These are phyloP conservation scores for Melanopsichium pennsylvanicum DNA, from an alignment of 1,284 basidiomycete genomes.

Conservation along the genomic window DNA sequence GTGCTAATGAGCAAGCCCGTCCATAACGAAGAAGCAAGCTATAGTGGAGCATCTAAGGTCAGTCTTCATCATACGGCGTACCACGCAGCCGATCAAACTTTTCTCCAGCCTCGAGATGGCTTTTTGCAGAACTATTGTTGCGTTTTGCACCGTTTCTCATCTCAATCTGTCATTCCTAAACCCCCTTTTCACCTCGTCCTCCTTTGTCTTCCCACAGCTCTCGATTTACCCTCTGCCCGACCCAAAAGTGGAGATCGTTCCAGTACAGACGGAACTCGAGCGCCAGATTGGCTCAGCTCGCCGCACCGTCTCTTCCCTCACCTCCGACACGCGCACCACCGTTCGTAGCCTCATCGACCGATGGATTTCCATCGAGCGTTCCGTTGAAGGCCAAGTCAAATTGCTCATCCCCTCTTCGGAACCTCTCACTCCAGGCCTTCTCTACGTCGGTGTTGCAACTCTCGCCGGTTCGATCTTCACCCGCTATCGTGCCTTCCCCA, in stretches of 20 bases:
- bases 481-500: constrained; percentile 72
- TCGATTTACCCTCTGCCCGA: constrained; percentile 54
- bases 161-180: no score
- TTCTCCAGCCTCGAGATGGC: no score
- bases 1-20: constrained; percentile 20
- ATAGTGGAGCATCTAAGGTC: constrained; percentile 26
- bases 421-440: constrained; percentile 78
- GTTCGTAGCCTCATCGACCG: constrained; percentile 41
- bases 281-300: constrained; percentile 53
- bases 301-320: constrained; percentile 32
- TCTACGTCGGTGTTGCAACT: constrained; percentile 78
- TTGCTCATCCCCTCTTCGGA: constrained; percentile 80
- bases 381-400: constrained; percentile 73
- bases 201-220: constrained; percentile 36
- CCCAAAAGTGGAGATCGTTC: constrained; percentile 37
- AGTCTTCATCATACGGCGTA: no score
- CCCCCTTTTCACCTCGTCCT: no score
- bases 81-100: no score
- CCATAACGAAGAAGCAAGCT: constrained; percentile 29
- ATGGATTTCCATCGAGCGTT: constrained; percentile 59
- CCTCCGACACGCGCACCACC: constrained; percentile 22
- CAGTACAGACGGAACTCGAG: constrained; percentile 57
- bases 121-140: no score
- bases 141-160: no score
- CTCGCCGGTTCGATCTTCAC: constrained; percentile 85